Conservation (phyloP, 805 yeast species). For the Candida ponderosae region DNA sequence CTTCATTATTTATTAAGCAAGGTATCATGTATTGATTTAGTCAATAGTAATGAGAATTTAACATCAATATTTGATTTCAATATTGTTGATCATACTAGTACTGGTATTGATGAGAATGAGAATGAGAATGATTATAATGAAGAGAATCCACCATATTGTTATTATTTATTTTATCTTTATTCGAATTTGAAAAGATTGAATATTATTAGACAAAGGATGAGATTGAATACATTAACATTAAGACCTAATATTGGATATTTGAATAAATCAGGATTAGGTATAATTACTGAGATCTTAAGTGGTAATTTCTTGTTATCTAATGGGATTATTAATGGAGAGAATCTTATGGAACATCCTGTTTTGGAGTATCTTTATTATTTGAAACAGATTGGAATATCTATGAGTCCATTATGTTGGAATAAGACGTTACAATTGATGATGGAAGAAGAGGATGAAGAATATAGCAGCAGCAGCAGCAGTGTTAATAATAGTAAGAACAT, state of each 20-base stretch:
- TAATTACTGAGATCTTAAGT: conserved; percentile 18
- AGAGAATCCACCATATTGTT: conserved; percentile 31
- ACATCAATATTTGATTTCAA: not conserved
- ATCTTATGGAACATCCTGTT: conserved; percentile 14
- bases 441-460: conserved; percentile 13
- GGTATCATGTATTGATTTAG: conserved; percentile 24
- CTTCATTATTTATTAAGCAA: conserved; percentile 24
- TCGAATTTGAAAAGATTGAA: conserved; percentile 16
- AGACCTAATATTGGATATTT: conserved; percentile 18
- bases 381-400: conserved; percentile 20
- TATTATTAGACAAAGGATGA: conserved; percentile 10
- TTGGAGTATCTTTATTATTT: conserved; percentile 19
- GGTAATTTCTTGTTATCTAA: conserved; percentile 16
- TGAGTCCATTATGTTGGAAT: conserved; percentile 23
- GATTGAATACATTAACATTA: conserved; percentile 10
- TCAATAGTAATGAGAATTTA: conserved; percentile 7
- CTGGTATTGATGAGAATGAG: conserved; percentile 10
- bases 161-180: conserved; percentile 28
- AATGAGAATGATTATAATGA: conserved; percentile 24
- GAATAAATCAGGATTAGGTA: conserved; percentile 16
- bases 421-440: conserved; percentile 15
- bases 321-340: conserved; percentile 18
- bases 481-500: conserved; percentile 2
- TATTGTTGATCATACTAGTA: conserved; percentile 6
- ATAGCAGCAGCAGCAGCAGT: not conserved